These are phyloP conservation scores for Lactarius sp. DNA, from an alignment of 768 basidiomycete species.

Conservation along the genomic window DNA sequence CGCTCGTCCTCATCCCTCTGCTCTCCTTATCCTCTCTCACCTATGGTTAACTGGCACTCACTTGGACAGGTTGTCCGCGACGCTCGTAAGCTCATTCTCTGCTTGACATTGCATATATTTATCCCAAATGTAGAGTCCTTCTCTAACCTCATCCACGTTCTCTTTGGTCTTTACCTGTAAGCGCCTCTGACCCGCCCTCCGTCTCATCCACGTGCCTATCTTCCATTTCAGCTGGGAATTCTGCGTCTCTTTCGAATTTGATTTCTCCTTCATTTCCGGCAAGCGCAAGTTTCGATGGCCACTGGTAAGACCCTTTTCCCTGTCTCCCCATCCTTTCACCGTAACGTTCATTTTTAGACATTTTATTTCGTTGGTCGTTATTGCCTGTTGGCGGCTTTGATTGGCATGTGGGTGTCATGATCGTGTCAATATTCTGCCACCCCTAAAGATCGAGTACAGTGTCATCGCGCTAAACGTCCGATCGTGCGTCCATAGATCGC, in stretches of 20 bases:
- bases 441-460: not conserved
- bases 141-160: constrained; percentile 38
- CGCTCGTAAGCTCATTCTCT: constrained; percentile 30
- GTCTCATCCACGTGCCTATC: not conserved
- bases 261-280: constrained; percentile 39
- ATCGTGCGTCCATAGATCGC: constrained; percentile 27
- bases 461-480: constrained; percentile 38
- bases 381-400: constrained; percentile 40
- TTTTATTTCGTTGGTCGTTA: constrained; percentile 47
- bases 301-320: constrained; percentile 29
- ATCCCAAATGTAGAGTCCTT: constrained; percentile 34
- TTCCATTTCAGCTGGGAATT: constrained; percentile 40
- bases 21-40: constrained; percentile 7
- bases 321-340: not conserved
- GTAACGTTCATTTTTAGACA: constrained; percentile 29
- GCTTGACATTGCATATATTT: not conserved
- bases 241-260: constrained; percentile 39
- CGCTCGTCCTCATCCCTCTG: constrained; percentile 2
- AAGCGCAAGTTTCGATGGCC: constrained; percentile 46
- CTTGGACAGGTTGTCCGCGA: constrained; percentile 36
- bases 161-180: constrained; percentile 44
- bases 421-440: not conserved
- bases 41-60: constrained; percentile 42
- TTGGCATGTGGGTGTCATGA: constrained; percentile 40
- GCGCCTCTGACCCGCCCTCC: constrained; percentile 18